Conservation (phyloP, 148 eudicot species). For the Fallopia convolvulus region DNA sequence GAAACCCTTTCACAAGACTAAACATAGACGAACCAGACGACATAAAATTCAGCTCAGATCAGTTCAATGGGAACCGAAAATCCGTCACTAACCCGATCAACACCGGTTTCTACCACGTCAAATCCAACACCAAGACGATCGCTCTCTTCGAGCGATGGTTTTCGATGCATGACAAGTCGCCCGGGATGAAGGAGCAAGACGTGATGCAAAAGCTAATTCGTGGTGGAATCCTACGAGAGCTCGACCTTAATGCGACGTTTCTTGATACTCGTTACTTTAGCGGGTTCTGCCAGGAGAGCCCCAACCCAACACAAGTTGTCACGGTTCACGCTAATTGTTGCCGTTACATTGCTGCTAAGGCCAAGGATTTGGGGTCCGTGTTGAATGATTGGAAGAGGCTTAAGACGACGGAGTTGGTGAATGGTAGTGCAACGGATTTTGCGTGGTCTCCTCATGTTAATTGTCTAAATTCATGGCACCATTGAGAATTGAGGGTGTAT, state of each 20-base stretch:
- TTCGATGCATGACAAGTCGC: slow-evolving; percentile 32
- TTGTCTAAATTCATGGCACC: slow-evolving; percentile 37
- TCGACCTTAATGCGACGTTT: slow-evolving; percentile 30
- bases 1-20: slow-evolving; percentile 47
- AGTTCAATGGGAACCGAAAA: slow-evolving; percentile 23
- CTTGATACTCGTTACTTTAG: slow-evolving; percentile 53
- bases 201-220: slow-evolving; percentile 32
- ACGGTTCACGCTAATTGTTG: slow-evolving; percentile 89
- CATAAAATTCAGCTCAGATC: slow-evolving; percentile 43
- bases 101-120: slow-evolving; percentile 68
- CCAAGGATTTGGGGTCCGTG: slow-evolving; percentile 36
- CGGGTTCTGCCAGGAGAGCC: slow-evolving; percentile 55
- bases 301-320: slow-evolving; percentile 29
- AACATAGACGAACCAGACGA: slow-evolving; percentile 26
- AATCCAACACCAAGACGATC: slow-evolving; percentile 59
- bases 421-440: slow-evolving; percentile 19
- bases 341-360: slow-evolving; percentile 55
- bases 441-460: slow-evolving; percentile 32
- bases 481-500: neutral
- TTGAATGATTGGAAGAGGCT: slow-evolving; percentile 45
- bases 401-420: neutral
- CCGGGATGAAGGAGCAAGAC: slow-evolving; percentile 65
- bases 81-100: slow-evolving; percentile 40
- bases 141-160: slow-evolving; percentile 56
- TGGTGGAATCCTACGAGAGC: slow-evolving; percentile 18